Percentiles rank a stretch among this genome's conserved stretches.
phyloP scores from a whole-genome alignment of 129 eudicot species.

The Ambrosia artemisiifolia region DNA sequence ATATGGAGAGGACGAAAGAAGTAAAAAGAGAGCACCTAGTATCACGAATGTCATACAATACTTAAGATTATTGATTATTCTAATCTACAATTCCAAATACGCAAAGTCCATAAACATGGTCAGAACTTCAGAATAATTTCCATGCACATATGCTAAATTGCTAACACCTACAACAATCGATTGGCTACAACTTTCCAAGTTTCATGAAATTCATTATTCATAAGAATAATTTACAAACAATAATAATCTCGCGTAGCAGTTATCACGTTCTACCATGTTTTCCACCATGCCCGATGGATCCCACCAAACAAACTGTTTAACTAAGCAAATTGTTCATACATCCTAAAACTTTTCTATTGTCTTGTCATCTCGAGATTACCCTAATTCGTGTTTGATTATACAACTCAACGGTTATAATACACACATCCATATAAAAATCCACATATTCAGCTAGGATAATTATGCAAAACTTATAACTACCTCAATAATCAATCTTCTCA shows the following conservation, averaged over 20 bases:
- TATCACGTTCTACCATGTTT: constrained; percentile 6
- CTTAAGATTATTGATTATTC: not conserved
- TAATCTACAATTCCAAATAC: not conserved
- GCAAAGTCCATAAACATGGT: not conserved
- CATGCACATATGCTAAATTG: not conserved
- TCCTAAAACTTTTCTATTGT: not conserved
- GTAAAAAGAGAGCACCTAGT: not conserved
- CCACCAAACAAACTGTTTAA: not conserved
- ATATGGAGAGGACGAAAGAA: not conserved
- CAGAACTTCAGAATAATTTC: not conserved
- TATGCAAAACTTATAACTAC: not conserved
- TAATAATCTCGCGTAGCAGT: not conserved
- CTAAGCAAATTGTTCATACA: constrained; percentile 1
- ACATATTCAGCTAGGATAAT: not conserved
- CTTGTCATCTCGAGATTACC: constrained; percentile 3
- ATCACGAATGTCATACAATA: too few species aligned
- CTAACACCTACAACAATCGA: not conserved
- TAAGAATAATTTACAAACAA: not conserved
- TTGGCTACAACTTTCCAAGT: not conserved
- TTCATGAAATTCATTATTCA: not conserved
- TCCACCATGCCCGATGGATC: constrained; percentile 2
- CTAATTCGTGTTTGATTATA: not conserved
- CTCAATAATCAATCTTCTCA: not conserved
- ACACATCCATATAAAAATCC: not conserved
- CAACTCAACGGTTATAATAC: not conserved